phyloP scores from a whole-genome alignment of 1,284 basidiomycete species.

The Ustilago shanxiensis region DNA sequence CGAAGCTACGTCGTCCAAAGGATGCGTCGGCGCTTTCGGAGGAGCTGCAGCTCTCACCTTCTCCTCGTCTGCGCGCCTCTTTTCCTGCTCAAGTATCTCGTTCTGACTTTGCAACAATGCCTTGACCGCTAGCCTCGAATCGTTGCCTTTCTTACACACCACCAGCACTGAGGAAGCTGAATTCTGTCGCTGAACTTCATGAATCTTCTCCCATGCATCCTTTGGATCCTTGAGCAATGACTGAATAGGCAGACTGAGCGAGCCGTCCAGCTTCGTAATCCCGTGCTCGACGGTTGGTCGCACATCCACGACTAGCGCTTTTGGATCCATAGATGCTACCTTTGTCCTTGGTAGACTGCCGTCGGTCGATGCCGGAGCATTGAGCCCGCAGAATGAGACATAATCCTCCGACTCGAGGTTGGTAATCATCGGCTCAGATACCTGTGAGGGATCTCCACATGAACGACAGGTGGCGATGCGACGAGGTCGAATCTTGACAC shows the following conservation, averaged over 20 bases:
- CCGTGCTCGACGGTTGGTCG: constrained; percentile 84
- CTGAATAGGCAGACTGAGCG: constrained; percentile 79
- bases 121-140: constrained; percentile 35
- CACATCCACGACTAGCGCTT: constrained; percentile 80
- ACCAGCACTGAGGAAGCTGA: constrained; percentile 18
- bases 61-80: not conserved
- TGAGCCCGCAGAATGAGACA: constrained; percentile 61
- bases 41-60: not conserved
- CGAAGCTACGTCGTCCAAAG: constrained; percentile 3
- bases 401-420: constrained; percentile 63
- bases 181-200: not conserved
- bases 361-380: not conserved
- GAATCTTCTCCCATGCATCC: constrained; percentile 68
- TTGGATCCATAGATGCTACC: constrained; percentile 74
- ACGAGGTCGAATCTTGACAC: constrained; percentile 78
- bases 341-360: constrained; percentile 72
- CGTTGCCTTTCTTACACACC: constrained; percentile 68
- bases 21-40: constrained; percentile 12
- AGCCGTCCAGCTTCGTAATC: constrained; percentile 83
- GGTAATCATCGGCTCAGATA: constrained; percentile 38
- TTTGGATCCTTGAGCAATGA: constrained; percentile 76
- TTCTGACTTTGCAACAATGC: constrained; percentile 74
- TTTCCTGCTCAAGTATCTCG: constrained; percentile 75
- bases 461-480: constrained; percentile 55
- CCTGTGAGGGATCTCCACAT: constrained; percentile 58